These are phyloP conservation scores for Hyaloperonospora arabidopsidis DNA, from an alignment of 352 stramenopile genomes.

Conservation along the genomic window DNA sequence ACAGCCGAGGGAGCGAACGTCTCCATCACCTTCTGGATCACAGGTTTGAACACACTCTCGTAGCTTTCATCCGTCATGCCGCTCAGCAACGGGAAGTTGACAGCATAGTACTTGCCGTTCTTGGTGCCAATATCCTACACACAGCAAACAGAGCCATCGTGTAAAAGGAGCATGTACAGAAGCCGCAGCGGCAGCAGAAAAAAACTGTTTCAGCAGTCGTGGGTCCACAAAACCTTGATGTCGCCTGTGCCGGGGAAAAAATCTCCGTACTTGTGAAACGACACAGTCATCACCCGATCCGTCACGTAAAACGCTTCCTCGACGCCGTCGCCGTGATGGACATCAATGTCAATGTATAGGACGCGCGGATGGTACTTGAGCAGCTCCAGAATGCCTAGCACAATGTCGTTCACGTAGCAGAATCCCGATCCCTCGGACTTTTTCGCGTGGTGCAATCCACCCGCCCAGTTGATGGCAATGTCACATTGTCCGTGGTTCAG, in stretches of 20 bases:
- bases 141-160: constrained; percentile 1
- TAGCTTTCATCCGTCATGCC: constrained; percentile 96
- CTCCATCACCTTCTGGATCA: constrained; percentile 92
- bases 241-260: constrained; percentile 98
- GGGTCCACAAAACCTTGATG: constrained; percentile 36
- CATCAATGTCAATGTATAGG: constrained; percentile 99
- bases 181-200: too few species aligned
- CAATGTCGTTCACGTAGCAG: constrained; percentile 98
- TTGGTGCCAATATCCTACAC: constrained; percentile 90
- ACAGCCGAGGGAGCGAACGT: constrained; percentile 87
- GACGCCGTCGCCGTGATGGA: constrained; percentile 97
- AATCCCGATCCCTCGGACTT: constrained; percentile 94
- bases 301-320: constrained; percentile 95
- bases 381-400: constrained; percentile 97
- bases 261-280: constrained; percentile 98
- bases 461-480: constrained; percentile 97
- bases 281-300: constrained; percentile 98
- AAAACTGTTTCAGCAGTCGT: neutral
- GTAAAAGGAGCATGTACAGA: too few species aligned
- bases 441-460: constrained; percentile 97
- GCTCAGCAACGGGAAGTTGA: constrained; percentile 95
- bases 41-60: constrained; percentile 94
- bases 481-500: constrained; percentile 94
- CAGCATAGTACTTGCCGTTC: constrained; percentile 90
- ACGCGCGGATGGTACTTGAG: constrained; percentile 95